Conservation (phyloP, 1,284 basidiomycete genomes). For the Termitomyces sp. region DNA sequence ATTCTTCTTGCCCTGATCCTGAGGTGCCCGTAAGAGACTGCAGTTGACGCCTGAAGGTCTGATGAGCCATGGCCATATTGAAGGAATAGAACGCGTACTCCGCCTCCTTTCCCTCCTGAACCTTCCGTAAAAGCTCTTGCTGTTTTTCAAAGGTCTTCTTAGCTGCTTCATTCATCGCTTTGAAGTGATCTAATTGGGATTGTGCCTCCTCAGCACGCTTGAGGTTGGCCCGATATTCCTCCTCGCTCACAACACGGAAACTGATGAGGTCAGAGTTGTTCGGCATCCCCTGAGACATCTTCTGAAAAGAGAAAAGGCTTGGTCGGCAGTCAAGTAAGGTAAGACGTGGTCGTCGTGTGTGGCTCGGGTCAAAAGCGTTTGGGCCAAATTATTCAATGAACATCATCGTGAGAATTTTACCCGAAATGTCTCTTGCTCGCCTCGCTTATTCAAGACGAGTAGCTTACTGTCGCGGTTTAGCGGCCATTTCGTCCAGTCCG, state of each 20-base stretch:
- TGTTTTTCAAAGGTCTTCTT: conserved; percentile 26
- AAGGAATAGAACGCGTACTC: conserved; percentile 22
- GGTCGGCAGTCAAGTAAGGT: neutral
- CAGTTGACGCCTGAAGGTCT: conserved; percentile 8
- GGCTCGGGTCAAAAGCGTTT: neutral
- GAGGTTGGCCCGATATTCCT: conserved; percentile 29
- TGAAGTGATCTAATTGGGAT: conserved; percentile 23
- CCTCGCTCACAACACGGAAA: conserved; percentile 18
- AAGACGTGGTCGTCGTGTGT: neutral
- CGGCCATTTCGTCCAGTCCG: conserved; percentile 32
- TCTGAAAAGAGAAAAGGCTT: neutral
- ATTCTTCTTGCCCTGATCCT: conserved; percentile 3
- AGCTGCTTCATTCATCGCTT: conserved; percentile 31
- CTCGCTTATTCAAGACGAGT: conserved; percentile 14
- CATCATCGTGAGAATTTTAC: neutral
- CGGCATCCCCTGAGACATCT: conserved; percentile 19
- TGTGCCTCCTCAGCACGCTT: conserved; percentile 29
- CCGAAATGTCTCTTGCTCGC: conserved; percentile 13
- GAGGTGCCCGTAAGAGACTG: conserved; percentile 1
- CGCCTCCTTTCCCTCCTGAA: conserved; percentile 34
- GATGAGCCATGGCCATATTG: neutral
- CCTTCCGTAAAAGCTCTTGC: conserved; percentile 21
- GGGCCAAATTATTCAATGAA: neutral
- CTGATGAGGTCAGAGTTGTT: conserved; percentile 6
- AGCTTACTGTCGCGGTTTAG: conserved; percentile 28